A percentile compares a stretch with the other conserved stretches of the same genome.
Evolutionary conservation across 139 green algal species (phyloP).

Genomic region (Asterochloris sp.): DNA sequence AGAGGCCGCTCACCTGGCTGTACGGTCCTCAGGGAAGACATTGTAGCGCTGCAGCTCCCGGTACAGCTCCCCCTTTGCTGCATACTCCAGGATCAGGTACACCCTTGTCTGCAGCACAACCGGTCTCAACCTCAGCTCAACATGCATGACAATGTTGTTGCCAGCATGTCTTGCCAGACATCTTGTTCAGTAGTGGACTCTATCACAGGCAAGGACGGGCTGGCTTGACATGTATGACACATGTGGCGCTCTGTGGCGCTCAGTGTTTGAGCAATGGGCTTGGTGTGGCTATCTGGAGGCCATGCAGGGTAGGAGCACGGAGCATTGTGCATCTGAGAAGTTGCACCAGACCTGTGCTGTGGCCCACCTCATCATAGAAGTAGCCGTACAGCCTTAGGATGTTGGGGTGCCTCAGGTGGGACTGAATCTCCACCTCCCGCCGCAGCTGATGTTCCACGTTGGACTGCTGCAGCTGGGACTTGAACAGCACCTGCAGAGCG

Average conservation of each 20-base stretch:
- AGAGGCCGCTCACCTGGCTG: constrained; percentile 69
- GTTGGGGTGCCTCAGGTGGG: constrained; percentile 95
- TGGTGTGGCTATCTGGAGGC: background rate
- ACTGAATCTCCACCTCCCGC: constrained; percentile 98
- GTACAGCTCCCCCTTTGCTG: constrained; percentile 93
- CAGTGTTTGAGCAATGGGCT: background rate
- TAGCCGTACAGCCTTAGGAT: constrained; percentile 98
- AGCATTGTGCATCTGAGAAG: background rate
- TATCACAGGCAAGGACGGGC: background rate
- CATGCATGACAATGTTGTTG: background rate
- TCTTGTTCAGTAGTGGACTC: background rate
- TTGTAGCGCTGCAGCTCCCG: constrained; percentile 84
- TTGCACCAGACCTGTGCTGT: background rate
- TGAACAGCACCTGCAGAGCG: constrained; percentile 87
- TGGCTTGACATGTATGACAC: background rate
- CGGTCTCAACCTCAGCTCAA: background rate
- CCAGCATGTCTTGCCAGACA: background rate
- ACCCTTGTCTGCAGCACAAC: constrained; percentile 60
- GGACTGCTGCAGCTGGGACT: constrained; percentile 89
- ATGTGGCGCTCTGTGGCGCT: background rate
- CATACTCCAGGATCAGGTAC: constrained; percentile 99
- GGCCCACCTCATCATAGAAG: constrained; percentile 87
- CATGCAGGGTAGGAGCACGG: background rate
- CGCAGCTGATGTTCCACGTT: constrained; percentile 98
- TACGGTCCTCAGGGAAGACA: constrained; percentile 77